Conservation (phyloP, 148 eudicot species). For the Beta vulgaris region DNA sequence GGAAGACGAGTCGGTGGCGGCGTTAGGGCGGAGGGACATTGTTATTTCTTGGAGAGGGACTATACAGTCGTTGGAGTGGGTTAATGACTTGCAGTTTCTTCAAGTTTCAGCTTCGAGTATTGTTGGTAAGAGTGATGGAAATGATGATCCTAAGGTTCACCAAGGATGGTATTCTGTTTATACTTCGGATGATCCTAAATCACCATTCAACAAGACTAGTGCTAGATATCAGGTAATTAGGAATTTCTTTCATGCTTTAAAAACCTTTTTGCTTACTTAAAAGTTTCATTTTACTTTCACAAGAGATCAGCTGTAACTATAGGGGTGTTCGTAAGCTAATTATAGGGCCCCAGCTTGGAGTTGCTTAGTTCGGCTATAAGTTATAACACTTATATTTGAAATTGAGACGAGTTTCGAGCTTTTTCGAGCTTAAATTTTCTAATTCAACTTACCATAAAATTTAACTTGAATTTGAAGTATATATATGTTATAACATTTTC, state of each 20-base stretch:
- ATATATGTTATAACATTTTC: no score
- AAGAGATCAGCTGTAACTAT: no score
- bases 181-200: slow-evolving; percentile 27
- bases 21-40: slow-evolving; percentile 67
- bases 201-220: slow-evolving; percentile 23
- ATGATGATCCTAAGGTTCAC: slow-evolving; percentile 27
- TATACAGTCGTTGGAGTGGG: slow-evolving; percentile 44
- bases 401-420: no score
- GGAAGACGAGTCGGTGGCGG: slow-evolving; percentile 40
- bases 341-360: no score
- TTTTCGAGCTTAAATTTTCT: no score
- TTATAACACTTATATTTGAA: no score
- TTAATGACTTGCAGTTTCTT: slow-evolving; percentile 42
- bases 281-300: no score
- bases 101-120: slow-evolving; percentile 39
- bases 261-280: no score
- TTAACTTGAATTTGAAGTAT: no score
- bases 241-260: background rate
- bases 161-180: slow-evolving; percentile 37
- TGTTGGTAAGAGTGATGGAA: slow-evolving; percentile 18
- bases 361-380: no score
- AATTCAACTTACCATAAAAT: no score
- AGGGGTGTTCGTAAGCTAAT: no score
- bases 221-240: slow-evolving; percentile 32
- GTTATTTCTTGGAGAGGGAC: slow-evolving; percentile 79